Evolutionary conservation across 495 filamentous ascomycete genomes (phyloP).

Genomic region (Hyaloscypha finlandica): DNA sequence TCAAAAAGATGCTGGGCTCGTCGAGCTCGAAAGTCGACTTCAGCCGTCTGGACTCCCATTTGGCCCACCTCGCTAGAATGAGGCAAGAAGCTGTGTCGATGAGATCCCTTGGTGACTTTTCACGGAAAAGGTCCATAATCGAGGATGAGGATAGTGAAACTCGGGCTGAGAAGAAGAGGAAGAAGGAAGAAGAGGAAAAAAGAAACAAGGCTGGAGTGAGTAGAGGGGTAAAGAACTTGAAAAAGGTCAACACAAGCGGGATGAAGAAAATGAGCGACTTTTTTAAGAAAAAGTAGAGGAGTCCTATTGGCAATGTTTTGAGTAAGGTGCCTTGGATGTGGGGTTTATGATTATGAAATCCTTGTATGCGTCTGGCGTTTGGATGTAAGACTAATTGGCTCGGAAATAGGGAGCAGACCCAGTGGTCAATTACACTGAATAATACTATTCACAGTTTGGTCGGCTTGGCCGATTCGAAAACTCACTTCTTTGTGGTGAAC

Average conservation of each 20-base stretch:
- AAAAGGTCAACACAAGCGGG: conserved; percentile 84
- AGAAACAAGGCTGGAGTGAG: conserved; percentile 68
- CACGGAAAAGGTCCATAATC: conserved; percentile 65
- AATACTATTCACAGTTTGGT: too few species aligned
- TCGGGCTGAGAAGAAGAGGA: conserved; percentile 76
- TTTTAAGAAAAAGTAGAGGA: conserved; percentile 67
- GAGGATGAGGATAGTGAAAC: conserved; percentile 73
- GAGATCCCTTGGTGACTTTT: conserved; percentile 70
- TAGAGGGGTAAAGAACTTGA: conserved; percentile 71
- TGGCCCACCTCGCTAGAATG: conserved; percentile 62
- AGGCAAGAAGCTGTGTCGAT: conserved; percentile 68
- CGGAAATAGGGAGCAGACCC: neutral
- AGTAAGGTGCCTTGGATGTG: conserved; percentile 7
- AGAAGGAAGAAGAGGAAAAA: conserved; percentile 63
- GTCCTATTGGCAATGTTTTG: conserved; percentile 9
- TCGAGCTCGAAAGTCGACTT: conserved; percentile 63
- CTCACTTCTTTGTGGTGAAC: neutral
- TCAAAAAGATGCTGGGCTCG: conserved; percentile 52
- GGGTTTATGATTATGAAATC: neutral
- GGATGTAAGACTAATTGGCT: neutral
- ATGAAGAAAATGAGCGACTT: conserved; percentile 99
- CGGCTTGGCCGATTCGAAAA: too few species aligned
- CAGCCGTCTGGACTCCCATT: conserved; percentile 63
- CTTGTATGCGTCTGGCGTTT: neutral
- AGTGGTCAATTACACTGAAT: neutral